Evolutionary conservation across 257 asterid species (phyloP).

Genomic region (Nyctanthes arbortristis): DNA sequence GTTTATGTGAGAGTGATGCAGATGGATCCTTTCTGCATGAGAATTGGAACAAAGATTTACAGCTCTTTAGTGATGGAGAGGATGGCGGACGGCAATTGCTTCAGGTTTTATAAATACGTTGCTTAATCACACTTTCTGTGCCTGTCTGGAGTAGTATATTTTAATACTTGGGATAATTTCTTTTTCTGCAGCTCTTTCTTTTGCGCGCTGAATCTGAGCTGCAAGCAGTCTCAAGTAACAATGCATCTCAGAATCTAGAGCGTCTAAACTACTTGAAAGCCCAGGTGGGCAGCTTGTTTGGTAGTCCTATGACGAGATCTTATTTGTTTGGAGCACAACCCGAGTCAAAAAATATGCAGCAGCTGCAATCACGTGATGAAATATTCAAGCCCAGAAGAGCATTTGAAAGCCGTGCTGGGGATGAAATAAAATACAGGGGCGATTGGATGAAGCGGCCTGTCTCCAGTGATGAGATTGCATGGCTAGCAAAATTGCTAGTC

Average conservation of each 20-base stretch:
- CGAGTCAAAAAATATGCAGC: constrained; percentile 23
- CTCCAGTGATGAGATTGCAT: constrained; percentile 75
- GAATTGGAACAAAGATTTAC: constrained; percentile 94
- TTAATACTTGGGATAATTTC: not conserved
- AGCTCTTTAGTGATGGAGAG: constrained; percentile 76
- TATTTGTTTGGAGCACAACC: constrained; percentile 32
- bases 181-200: constrained; percentile 65
- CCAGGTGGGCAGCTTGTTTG: constrained; percentile 62
- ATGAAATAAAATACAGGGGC: constrained; percentile 63
- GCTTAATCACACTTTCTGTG: not conserved
- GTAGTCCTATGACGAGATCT: constrained; percentile 46
- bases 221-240: constrained; percentile 60
- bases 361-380: constrained; percentile 57
- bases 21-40: constrained; percentile 98
- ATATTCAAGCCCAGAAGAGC: constrained; percentile 67
- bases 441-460: constrained; percentile 78
- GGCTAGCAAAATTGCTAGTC: constrained; percentile 76
- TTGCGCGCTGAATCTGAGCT: constrained; percentile 95
- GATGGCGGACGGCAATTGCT: constrained; percentile 94
- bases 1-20: constrained; percentile 83
- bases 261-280: constrained; percentile 63
- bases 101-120: constrained; percentile 52
- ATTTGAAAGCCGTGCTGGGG: constrained; percentile 39
- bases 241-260: constrained; percentile 54
- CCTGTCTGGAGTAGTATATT: constrained; percentile 16